Base-by-base conservation (phyloP, 1,284 basidiomycete species). In the Ceratobasidium sp. region DNA sequence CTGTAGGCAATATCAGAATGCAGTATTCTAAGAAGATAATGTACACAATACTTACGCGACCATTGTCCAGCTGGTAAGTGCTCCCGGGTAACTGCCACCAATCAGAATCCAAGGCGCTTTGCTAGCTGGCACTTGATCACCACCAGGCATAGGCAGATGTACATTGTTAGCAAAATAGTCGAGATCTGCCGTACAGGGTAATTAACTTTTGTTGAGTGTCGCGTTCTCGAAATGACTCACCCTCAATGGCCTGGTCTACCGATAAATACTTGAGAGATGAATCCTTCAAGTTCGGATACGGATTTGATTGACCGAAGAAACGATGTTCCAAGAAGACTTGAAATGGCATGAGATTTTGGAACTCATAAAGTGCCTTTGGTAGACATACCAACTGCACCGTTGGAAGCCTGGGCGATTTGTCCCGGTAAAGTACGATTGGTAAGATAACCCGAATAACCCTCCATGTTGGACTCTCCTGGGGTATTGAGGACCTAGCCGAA, bases 31-130 rank as follows among this genome's bases (percentile, higher is more conserved):
- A 2, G 26, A 9, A 66, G 50, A 15, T 33, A 26, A 23, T 38
- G n/a, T 10, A 9, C 1, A 15, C 33, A 26, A 52, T 66, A 84
- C 88, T 82, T 79, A 92, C 92, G 91, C 90, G 69, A 90, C 89
- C 89, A 93, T 90, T 0, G 91, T 91, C 89, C 90, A 94, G 79
- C 90, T 89, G 1, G 90, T 90, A 52, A 93, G 84, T 17, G 92
- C 92, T 80, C 78, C 82, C 79, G 78, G 77, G 81, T 93, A 93
- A 81, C 91, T 92, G 40, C 92, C 91, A n/a, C 93, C 92, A 48
- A 91, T 83, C 38, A 93, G 82, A 62, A 93, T 85, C 93, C 92
- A 93, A 5, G 91, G 90, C 0, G 89, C 89, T 71, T 89, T 87
- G 65, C 86, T 86, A 1, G 92, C 90, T 38, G 87, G 87, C 12